These are phyloP conservation scores for Gossypium australe DNA, from an alignment of 345 rosid genomes.

Conservation along the genomic window DNA sequence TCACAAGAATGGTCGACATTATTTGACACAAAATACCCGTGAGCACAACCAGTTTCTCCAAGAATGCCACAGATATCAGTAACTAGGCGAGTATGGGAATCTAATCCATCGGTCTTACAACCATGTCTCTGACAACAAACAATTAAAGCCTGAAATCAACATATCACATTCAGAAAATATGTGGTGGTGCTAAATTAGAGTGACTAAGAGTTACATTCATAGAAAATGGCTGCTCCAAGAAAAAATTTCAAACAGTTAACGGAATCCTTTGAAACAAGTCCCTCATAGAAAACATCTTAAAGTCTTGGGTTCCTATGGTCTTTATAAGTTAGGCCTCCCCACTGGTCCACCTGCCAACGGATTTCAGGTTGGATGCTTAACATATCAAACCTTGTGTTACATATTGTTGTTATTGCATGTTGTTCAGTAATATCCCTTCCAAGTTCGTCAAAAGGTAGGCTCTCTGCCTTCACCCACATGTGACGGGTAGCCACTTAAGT, in stretches of 20 bases:
- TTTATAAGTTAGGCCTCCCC: not conserved
- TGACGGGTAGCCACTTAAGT: not conserved
- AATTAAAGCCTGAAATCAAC: constrained; percentile 63
- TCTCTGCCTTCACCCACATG: not conserved
- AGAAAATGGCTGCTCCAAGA: not conserved
- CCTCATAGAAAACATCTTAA: not conserved
- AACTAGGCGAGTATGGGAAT: constrained; percentile 39
- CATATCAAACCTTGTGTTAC: not conserved
- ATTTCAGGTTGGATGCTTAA: not conserved
- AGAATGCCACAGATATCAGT: constrained; percentile 48
- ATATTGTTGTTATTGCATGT: not conserved
- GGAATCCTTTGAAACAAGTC: not conserved
- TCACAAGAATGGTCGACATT: constrained; percentile 42
- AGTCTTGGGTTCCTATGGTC: not conserved
- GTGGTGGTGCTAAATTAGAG: not conserved
- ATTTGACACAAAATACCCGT: constrained; percentile 47
- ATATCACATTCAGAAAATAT: constrained; percentile 7
- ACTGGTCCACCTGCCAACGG: not conserved
- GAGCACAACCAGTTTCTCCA: constrained; percentile 42
- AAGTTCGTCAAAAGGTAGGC: not conserved
- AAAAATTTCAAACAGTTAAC: not conserved
- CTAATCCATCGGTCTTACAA: constrained; percentile 23
- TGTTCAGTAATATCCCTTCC: not conserved
- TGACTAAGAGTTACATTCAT: not conserved
- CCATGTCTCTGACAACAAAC: constrained; percentile 35